Conservation (phyloP, 1,284 basidiomycete genomes). For the Rhodotorula sp. region DNA sequence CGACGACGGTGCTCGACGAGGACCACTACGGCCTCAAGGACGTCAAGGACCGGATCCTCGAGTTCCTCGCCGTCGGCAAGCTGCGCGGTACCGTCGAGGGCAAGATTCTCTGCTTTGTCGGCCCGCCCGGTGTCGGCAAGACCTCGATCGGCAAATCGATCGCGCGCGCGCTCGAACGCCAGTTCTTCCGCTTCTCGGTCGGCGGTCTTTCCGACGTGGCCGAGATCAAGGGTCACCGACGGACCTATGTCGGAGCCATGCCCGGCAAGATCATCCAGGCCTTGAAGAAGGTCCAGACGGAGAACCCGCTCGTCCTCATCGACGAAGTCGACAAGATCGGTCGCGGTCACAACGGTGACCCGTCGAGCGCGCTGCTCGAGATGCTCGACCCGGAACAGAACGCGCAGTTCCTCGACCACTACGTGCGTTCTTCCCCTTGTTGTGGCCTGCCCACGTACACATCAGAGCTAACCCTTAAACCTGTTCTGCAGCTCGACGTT, state of each 20-base stretch:
- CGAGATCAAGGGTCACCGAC: slow-evolving; percentile 96
- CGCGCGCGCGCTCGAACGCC: slow-evolving; percentile 74
- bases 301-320: slow-evolving; percentile 88
- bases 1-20: slow-evolving; percentile 81
- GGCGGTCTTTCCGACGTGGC: slow-evolving; percentile 96
- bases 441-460: too few species aligned
- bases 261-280: slow-evolving; percentile 99
- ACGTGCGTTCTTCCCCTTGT: slow-evolving; percentile 58
- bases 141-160: slow-evolving; percentile 73
- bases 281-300: slow-evolving; percentile 90
- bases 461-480: too few species aligned
- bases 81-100: slow-evolving; percentile 94
- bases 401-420: slow-evolving; percentile 91
- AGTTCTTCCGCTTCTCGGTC: slow-evolving; percentile 95
- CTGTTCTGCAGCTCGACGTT: slow-evolving; percentile 71
- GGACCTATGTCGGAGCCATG: slow-evolving; percentile 75
- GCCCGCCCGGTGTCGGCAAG: slow-evolving; percentile 81
- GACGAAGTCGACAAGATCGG: slow-evolving; percentile 99
- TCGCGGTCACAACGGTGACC: slow-evolving; percentile 90
- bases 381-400: slow-evolving; percentile 99
- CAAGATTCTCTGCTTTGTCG: slow-evolving; percentile 95
- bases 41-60: slow-evolving; percentile 94
- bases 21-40: slow-evolving; percentile 96
- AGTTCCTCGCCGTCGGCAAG: slow-evolving; percentile 97
- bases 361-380: slow-evolving; percentile 87